Evolutionary conservation across 1,284 basidiomycete species (phyloP), one percentile per base, ranked within the genome.

Genomic region (Naganishia sp.): DNA sequence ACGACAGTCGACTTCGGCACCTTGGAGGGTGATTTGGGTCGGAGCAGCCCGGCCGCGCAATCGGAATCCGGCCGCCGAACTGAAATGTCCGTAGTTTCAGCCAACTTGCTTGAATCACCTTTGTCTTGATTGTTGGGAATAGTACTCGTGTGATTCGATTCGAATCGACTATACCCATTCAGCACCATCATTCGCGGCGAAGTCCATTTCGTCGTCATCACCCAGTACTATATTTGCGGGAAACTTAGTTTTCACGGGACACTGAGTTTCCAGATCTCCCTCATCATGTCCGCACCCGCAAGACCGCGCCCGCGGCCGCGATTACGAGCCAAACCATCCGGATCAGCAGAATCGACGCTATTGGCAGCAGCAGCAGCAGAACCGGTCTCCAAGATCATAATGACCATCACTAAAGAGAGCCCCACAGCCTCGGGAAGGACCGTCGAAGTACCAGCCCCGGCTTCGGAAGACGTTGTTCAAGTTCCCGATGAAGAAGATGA

Each of bases 271-370:
- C 1, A 15, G 7, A 9, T n/a, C 25, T 50, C 25, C 32, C 52
- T 54, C 52, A 41, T 21, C n/a, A 61, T 61, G 58, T 61, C 58
- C 45, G 58, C 58, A 42, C 35, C 58, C 28, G 58, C 58, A 6
- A 61, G 58, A 51, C 58, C 58, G 11, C 58, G 58, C 18, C 58
- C 58, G 28, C 47, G 58, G 0, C 58, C 58, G 15, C 32, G 58
- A 28, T 35, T 47, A 41, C 31, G 47, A 18, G 58, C 47, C 23
- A 61, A 61, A 61, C 47, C 58, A 28, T 42, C 58, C 31, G 58
- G 47, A 25, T 61, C 58, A n/a, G 50, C 58, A 28, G 58, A 61
- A 32, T 49, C 58, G 5, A 51, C 49, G 13, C 58, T 47, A 6
- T 39, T 41, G 23, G 35, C 35, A 10, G 39, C 32, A 2, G 4